Conservation (phyloP, 805 yeast species). For the Yarrowia sp. region DNA sequence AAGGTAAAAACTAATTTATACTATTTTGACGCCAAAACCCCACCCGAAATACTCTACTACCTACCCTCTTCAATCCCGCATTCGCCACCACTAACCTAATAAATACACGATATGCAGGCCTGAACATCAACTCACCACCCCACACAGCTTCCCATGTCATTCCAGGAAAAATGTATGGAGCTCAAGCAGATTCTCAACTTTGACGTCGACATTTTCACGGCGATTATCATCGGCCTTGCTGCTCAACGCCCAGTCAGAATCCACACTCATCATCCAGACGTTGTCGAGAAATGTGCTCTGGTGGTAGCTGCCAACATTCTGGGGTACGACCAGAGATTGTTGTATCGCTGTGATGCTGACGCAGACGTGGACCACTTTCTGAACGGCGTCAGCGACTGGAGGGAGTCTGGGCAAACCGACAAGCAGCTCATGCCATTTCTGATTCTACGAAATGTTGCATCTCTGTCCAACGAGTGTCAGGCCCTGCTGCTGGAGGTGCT, state of each 20-base stretch:
- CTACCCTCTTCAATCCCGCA: too few species aligned
- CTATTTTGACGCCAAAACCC: too few species aligned
- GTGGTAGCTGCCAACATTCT: slow-evolving; percentile 22
- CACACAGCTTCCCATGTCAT: neutral
- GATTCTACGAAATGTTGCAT: slow-evolving; percentile 8
- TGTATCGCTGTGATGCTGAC: slow-evolving; percentile 3
- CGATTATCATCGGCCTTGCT: slow-evolving; percentile 9
- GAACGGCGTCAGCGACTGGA: neutral
- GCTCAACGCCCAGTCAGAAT: slow-evolving; percentile 9
- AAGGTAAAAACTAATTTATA: too few species aligned
- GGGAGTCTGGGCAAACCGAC: neutral
- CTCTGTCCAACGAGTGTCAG: slow-evolving; percentile 17
- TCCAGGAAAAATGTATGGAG: slow-evolving; percentile 1
- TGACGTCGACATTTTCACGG: slow-evolving; percentile 26
- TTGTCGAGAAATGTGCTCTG: slow-evolving; percentile 7
- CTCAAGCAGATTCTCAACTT: slow-evolving; percentile 13
- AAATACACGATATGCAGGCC: neutral
- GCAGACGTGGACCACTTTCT: slow-evolving; percentile 3
- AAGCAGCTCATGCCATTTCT: neutral
- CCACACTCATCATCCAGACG: slow-evolving; percentile 3
- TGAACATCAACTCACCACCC: neutral
- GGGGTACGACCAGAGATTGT: neutral
- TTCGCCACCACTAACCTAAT: neutral
- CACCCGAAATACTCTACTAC: too few species aligned
- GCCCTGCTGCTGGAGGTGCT: neutral